A percentile compares a stretch with the other conserved stretches of the same genome.
phyloP scores from a whole-genome alignment of 768 basidiomycete genomes.

The Leccinum longicurvipes region DNA sequence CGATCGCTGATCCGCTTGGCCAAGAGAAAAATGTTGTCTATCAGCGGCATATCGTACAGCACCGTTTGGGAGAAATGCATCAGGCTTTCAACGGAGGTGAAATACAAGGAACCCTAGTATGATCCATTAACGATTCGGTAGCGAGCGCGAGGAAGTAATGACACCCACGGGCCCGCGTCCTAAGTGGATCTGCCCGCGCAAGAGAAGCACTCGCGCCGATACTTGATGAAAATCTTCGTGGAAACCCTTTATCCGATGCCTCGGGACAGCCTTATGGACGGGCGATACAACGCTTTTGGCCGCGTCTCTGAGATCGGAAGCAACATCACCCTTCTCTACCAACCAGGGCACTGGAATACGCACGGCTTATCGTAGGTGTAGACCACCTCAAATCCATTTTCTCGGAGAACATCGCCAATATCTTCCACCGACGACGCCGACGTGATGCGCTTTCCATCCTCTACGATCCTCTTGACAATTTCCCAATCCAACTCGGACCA shows the following conservation, averaged over 20 bases:
- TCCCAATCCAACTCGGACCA: neutral
- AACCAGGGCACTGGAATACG: neutral
- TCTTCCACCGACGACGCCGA: constrained; percentile 23
- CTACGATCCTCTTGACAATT: constrained; percentile 18
- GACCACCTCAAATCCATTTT: constrained; percentile 40
- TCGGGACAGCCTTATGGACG: constrained; percentile 33
- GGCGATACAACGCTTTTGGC: constrained; percentile 38
- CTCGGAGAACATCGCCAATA: constrained; percentile 32
- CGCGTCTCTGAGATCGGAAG: neutral
- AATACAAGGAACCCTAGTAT: constrained; percentile 32
- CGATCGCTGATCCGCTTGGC: constrained; percentile 32
- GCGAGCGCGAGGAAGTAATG: neutral
- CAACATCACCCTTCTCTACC: neutral
- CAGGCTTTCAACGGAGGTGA: constrained; percentile 30
- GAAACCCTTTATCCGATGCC: constrained; percentile 34
- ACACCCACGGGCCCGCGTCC: constrained; percentile 36
- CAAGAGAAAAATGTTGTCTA: constrained; percentile 25
- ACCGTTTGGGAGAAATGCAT: constrained; percentile 30
- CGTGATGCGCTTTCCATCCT: constrained; percentile 19
- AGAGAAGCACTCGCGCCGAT: constrained; percentile 35
- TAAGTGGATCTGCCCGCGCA: constrained; percentile 38
- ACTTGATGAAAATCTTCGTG: constrained; percentile 36
- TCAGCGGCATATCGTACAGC: constrained; percentile 30
- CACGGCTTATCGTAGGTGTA: constrained; percentile 32
- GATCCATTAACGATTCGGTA: neutral